Evolutionary conservation across 495 filamentous ascomycete genomes (phyloP), one percentile per base, ranked within the genome.

Genomic region (Penicillium turbatum): DNA sequence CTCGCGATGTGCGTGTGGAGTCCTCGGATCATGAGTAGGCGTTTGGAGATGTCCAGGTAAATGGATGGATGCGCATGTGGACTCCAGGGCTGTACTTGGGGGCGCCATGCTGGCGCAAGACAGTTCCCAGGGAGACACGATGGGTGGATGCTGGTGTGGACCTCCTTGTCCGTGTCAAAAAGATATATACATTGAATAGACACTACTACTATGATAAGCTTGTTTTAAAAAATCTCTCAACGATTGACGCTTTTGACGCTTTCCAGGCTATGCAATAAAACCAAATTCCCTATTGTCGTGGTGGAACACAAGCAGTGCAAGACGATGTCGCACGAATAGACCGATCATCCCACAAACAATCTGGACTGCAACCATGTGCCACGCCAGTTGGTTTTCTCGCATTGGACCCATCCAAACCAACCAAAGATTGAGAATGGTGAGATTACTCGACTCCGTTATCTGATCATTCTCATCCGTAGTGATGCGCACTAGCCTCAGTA

Each of bases 381-480:
- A 73, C 10, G 89, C 88, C 13, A 97, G 76, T 34, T 82, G 76
- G 68, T 96, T 88, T 65, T 98, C 93, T 48, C 85, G 81, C 83
- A 92, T 84, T 0, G 95, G 93, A 1, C 93, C 93, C 71, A 89
- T 85, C 90, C 90, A 96, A 24, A 97, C 89, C 43, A 98, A 71
- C 93, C 92, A 98, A 38, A 98, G 78, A 63, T 98, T 98, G 51
- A 98, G 67, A 15, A 97, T 79, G 0, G 93, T 98, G 47, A 98
- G 76, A 60, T 98, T 98, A n/a, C 80, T 87, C 11, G 82, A 92
- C 66, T 95, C 87, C 6, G 81, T 72, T 59, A 97, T 88, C 56
- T 78, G 66, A 0, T 88, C 90, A 30, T 85, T 70, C 24, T 80
- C 73, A 55, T 93, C 81, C 42, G 66, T 78, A 59, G 79, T 78